Evolutionary conservation across 805 yeast species (phyloP), one percentile per base, ranked within the genome.

Genomic region (Torulaspora quercuum): DNA sequence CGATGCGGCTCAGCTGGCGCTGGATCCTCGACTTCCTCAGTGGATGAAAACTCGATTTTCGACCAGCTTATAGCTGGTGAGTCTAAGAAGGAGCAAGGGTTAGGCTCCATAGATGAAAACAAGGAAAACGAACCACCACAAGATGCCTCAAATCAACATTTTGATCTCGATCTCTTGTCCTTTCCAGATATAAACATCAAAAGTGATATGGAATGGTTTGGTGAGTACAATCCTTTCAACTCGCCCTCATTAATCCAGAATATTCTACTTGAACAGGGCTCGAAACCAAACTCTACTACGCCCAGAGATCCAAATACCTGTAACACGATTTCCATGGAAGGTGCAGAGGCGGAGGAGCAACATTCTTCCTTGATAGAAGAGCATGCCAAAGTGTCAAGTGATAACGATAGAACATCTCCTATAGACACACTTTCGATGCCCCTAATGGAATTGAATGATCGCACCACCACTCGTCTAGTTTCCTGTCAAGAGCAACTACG

Each of bases 361-460:
- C 12, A 13, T 11, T 12, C 24, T 6, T 19, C 17, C n/a, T n/a
- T 14, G 8, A 31, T 29, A 5, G 34, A 30, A 5, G 34, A 30
- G 5, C 30, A 17, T 1, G 36, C 22, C 25, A 37, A 26, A 15
- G 19, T 30, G 18, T 30, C 50, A 3, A 52, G 53, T 11, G 62
- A 57, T 25, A 41, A 49, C 13, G 64, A 58, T 29, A 52, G 50
- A 17, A 55, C 63, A 1, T 57, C 62, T 1, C 63, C 63, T 11
- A 48, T 55, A 3, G 61, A 54, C 32, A 54, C 63, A 6, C 39
- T 59, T 18, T 59, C 64, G 1, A 59, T 59, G 61, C 63, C 64
- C 3, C 26, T 59, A 33, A 53, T 57, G 51, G 64, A 59, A 21
- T 33, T 59, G 17, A 52, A 53, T 20, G 59, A 54, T 31, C 32